Evolutionary conservation across 2,329 filamentous ascomycete species (phyloP).

Genomic region (Aschersonia sp.): DNA sequence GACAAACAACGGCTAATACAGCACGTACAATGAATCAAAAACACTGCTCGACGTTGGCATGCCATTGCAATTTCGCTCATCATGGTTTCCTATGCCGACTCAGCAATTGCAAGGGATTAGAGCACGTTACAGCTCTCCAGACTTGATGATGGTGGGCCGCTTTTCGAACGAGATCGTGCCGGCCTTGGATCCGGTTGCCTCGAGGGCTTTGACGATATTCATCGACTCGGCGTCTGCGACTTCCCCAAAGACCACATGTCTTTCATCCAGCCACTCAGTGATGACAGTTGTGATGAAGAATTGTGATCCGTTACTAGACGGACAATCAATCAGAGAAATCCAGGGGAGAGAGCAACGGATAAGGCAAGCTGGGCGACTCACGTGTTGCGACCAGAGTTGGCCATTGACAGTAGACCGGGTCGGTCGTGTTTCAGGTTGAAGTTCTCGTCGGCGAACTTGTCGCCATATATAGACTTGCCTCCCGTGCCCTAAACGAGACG

Average conservation of each 20-base stretch:
- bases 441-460: slow-evolving; percentile 93
- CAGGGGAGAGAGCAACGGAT: too few relatives aligned
- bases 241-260: slow-evolving; percentile 77
- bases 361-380: slow-evolving; percentile 21
- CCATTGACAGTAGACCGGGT: slow-evolving; percentile 82
- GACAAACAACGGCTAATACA: too few relatives aligned
- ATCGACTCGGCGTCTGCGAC: slow-evolving; percentile 39
- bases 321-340: not conserved
- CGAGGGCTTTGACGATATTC: slow-evolving; percentile 43
- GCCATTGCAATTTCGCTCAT: slow-evolving; percentile 1
- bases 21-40: not conserved
- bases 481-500: slow-evolving; percentile 55
- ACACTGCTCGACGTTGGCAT: not conserved
- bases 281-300: slow-evolving; percentile 95
- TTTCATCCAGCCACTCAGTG: slow-evolving; percentile 72
- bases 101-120: slow-evolving; percentile 1
- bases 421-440: slow-evolving; percentile 60
- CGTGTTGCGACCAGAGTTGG: slow-evolving; percentile 92
- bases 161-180: slow-evolving; percentile 41
- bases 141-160: slow-evolving; percentile 42
- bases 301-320: slow-evolving; percentile 78
- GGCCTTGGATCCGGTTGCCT: slow-evolving; percentile 41
- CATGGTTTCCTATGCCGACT: not conserved
- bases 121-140: slow-evolving; percentile 31
- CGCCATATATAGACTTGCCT: slow-evolving; percentile 88